phyloP scores from a whole-genome alignment of 2,329 filamentous ascomycete genomes.

The Cytospora paraplurivora region DNA sequence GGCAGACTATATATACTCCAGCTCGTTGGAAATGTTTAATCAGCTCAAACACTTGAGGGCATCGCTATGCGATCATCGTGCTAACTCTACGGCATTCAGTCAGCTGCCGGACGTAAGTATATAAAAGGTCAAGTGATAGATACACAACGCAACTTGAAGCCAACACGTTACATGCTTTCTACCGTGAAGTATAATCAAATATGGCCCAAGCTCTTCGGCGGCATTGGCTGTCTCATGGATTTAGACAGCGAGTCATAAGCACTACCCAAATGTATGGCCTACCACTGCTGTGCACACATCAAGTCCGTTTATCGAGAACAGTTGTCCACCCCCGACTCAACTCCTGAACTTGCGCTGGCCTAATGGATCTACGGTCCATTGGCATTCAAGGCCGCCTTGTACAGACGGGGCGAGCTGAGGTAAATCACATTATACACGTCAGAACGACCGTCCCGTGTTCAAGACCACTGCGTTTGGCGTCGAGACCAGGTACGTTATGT shows the following conservation, averaged over 20 bases:
- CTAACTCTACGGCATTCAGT: neutral
- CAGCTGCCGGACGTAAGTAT: neutral
- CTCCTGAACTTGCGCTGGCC: no score
- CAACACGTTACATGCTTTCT: neutral
- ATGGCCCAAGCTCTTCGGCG: conserved; percentile 31
- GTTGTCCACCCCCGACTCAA: no score
- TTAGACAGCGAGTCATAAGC: conserved; percentile 47
- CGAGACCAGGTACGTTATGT: no score
- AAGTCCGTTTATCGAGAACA: no score
- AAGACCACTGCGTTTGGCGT: no score
- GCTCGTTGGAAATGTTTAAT: neutral
- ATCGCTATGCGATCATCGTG: neutral
- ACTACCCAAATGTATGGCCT: conserved; percentile 42
- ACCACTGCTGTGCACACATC: conserved; percentile 32
- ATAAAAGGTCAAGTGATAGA: neutral
- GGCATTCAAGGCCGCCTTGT: no score
- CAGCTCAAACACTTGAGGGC: neutral
- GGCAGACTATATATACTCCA: no score
- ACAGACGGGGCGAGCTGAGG: no score
- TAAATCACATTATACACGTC: no score
- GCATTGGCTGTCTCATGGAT: conserved; percentile 42
- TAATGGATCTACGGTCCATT: no score
- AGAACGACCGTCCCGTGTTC: no score
- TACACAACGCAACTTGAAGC: neutral
- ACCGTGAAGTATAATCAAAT: conserved; percentile 11